Percentiles rank a stretch among this genome's conserved stretches.
These are phyloP conservation scores for Bipolaris sorokiniana DNA, from an alignment of 2,329 filamentous ascomycete species.

Conservation along the genomic window DNA sequence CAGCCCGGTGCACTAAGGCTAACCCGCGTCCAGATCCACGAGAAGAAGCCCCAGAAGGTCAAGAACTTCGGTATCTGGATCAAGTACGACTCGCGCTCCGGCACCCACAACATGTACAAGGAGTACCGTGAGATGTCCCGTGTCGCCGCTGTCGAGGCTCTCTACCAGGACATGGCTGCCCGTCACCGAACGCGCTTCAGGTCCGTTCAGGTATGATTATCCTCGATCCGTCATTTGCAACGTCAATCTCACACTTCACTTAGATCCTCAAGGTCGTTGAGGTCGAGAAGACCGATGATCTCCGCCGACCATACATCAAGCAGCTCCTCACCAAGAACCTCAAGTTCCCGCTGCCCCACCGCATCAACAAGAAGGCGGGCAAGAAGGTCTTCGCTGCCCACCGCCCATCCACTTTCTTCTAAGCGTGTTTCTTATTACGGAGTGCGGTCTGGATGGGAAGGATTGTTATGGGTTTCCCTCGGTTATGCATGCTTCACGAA, in stretches of 20 bases:
- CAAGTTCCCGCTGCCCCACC: slow-evolving; percentile 98
- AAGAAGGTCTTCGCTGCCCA: slow-evolving; percentile 93
- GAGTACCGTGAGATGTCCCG: slow-evolving; percentile 99
- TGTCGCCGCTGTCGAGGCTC: slow-evolving; percentile 90
- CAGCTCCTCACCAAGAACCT: slow-evolving; percentile 95
- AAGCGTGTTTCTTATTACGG: slow-evolving; percentile 59
- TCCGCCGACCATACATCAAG: slow-evolving; percentile 99
- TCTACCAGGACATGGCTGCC: slow-evolving; percentile 99
- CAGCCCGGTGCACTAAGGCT: slow-evolving; percentile 11
- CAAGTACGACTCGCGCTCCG: slow-evolving; percentile 99
- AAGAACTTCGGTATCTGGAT: slow-evolving; percentile 99
- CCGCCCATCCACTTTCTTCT: slow-evolving; percentile 98
- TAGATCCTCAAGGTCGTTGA: slow-evolving; percentile 99
- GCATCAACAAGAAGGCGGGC: slow-evolving; percentile 79
- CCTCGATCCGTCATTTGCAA: not conserved
- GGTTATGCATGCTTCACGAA: slow-evolving; percentile 51
- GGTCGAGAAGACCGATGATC: slow-evolving; percentile 89
- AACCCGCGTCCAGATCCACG: slow-evolving; percentile 72
- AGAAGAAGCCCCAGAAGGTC: slow-evolving; percentile 99
- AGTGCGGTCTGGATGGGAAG: slow-evolving; percentile 48
- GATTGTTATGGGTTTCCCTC: slow-evolving; percentile 50
- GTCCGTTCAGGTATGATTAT: slow-evolving; percentile 86
- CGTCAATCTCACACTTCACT: slow-evolving; percentile 8
- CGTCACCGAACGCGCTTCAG: slow-evolving; percentile 98
- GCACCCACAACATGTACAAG: slow-evolving; percentile 99